phyloP scores from a whole-genome alignment of 2,329 filamentous ascomycete genomes.

The Venturia carpophila region DNA sequence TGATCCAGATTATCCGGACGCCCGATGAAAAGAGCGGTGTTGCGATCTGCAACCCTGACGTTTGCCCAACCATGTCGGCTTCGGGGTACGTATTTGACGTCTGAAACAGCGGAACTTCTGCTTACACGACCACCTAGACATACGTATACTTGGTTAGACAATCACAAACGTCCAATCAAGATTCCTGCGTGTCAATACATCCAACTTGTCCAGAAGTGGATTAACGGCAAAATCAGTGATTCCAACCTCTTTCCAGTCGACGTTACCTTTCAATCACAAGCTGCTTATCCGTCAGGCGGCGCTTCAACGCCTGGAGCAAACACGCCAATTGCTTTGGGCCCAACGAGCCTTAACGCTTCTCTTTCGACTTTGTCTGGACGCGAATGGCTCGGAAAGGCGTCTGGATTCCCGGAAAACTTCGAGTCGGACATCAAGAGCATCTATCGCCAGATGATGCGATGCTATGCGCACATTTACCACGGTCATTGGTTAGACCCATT shows the following conservation, averaged over 20 bases:
- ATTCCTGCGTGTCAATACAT: constrained; percentile 91
- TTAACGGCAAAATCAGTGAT: constrained; percentile 91
- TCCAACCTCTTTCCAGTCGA: constrained; percentile 85
- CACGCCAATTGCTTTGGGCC: constrained; percentile 38
- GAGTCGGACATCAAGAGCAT: constrained; percentile 69
- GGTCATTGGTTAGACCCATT: constrained; percentile 44
- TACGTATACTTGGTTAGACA: constrained; percentile 94
- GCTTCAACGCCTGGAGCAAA: constrained; percentile 36
- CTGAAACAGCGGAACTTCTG: constrained; percentile 3
- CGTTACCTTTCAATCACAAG: constrained; percentile 51
- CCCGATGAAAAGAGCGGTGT: constrained; percentile 66
- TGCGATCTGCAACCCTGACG: constrained; percentile 74
- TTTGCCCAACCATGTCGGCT: constrained; percentile 89
- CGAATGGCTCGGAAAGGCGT: constrained; percentile 81
- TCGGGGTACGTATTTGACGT: constrained; percentile 59
- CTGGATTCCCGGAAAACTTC: constrained; percentile 53
- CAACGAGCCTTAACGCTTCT: constrained; percentile 43
- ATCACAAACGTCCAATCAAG: constrained; percentile 77
- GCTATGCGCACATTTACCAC: constrained; percentile 47
- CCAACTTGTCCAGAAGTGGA: constrained; percentile 93
- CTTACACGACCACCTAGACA: constrained; percentile 52
- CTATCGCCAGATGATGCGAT: constrained; percentile 49
- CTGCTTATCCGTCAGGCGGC: constrained; percentile 48
- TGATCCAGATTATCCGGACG: constrained; percentile 81
- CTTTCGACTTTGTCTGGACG: constrained; percentile 59